Percentiles rank a stretch among this genome's conserved stretches.
These are phyloP conservation scores for Nannochloris sp. DNA, from an alignment of 139 green algal species.

Conservation along the genomic window DNA sequence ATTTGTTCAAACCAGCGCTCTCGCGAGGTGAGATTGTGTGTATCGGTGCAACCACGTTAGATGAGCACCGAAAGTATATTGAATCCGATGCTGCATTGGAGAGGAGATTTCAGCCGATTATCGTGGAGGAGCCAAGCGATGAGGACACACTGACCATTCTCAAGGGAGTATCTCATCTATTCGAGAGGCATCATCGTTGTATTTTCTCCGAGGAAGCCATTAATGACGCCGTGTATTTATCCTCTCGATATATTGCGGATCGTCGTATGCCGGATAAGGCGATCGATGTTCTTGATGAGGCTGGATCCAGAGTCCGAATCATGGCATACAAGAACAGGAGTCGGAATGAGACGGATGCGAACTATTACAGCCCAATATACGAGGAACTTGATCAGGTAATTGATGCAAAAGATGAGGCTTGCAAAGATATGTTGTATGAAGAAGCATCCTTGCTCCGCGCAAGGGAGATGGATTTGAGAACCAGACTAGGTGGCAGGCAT, in stretches of 20 bases:
- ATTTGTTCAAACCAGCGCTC: constrained; percentile 91
- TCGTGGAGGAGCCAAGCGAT: constrained; percentile 65
- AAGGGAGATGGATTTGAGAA: constrained; percentile 48
- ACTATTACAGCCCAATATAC: constrained; percentile 17
- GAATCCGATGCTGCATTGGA: constrained; percentile 91
- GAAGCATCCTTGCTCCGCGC: constrained; percentile 72
- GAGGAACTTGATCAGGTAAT: constrained; percentile 50
- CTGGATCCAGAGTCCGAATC: constrained; percentile 79
- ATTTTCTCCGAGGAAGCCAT: constrained; percentile 47
- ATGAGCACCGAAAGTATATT: constrained; percentile 84
- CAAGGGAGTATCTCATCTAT: constrained; percentile 48
- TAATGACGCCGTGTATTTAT: constrained; percentile 44
- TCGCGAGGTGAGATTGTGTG: constrained; percentile 66
- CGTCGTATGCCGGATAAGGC: constrained; percentile 92
- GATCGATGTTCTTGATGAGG: constrained; percentile 98
- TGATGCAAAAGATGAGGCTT: constrained; percentile 10
- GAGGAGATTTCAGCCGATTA: constrained; percentile 90
- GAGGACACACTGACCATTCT: constrained; percentile 74
- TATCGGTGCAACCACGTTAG: constrained; percentile 81
- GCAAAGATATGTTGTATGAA: constrained; percentile 66
- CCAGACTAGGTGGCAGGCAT: constrained; percentile 7
- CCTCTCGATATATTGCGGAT: constrained; percentile 69
- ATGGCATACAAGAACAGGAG: constrained; percentile 45
- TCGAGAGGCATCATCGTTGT: constrained; percentile 81
- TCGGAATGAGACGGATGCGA: not conserved